A percentile compares a stretch with the other conserved stretches of the same genome.
These are phyloP conservation scores for Mycena rosella DNA, from an alignment of 768 basidiomycete genomes.

Conservation along the genomic window DNA sequence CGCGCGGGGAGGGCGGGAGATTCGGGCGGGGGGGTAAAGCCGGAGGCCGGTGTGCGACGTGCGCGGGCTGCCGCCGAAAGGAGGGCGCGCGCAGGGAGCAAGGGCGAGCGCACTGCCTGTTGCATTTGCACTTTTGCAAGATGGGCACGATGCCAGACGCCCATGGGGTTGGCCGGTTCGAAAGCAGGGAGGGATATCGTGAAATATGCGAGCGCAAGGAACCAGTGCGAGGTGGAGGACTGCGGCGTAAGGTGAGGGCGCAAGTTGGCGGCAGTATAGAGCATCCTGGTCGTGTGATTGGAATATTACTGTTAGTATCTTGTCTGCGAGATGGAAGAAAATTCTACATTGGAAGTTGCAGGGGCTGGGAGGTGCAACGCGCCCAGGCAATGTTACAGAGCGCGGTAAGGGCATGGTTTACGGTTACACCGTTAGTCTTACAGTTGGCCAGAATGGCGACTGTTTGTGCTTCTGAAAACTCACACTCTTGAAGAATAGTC, in stretches of 20 bases:
- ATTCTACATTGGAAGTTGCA: slow-evolving; percentile 43
- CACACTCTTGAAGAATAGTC: slow-evolving; percentile 48
- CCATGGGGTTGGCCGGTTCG: slow-evolving; percentile 53
- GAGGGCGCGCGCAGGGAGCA: slow-evolving; percentile 63
- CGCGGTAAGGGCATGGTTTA: slow-evolving; percentile 71
- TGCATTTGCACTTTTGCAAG: slow-evolving; percentile 65
- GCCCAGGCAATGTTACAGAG: slow-evolving; percentile 71
- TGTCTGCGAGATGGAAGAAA: not conserved
- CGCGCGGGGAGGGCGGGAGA: slow-evolving; percentile 11
- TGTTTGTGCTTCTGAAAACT: slow-evolving; percentile 49
- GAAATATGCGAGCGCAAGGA: slow-evolving; percentile 72
- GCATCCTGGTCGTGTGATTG: slow-evolving; percentile 55
- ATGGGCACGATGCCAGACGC: slow-evolving; percentile 73
- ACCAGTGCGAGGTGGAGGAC: slow-evolving; percentile 65
- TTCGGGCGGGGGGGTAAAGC: slow-evolving; percentile 44
- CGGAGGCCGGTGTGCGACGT: slow-evolving; percentile 23
- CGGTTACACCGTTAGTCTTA: slow-evolving; percentile 70
- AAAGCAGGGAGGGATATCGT: slow-evolving; percentile 76
- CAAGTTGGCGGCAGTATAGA: slow-evolving; percentile 79
- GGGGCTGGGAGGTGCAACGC: slow-evolving; percentile 41
- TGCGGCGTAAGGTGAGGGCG: slow-evolving; percentile 60
- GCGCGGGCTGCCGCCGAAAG: slow-evolving; percentile 58
- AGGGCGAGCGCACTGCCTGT: slow-evolving; percentile 60
- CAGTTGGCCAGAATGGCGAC: slow-evolving; percentile 66
- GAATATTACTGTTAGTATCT: not conserved